A percentile compares a stretch with the other conserved stretches of the same genome.
These are phyloP conservation scores for Penicilliopsis zonata DNA, from an alignment of 495 filamentous ascomycete genomes.

Conservation along the genomic window DNA sequence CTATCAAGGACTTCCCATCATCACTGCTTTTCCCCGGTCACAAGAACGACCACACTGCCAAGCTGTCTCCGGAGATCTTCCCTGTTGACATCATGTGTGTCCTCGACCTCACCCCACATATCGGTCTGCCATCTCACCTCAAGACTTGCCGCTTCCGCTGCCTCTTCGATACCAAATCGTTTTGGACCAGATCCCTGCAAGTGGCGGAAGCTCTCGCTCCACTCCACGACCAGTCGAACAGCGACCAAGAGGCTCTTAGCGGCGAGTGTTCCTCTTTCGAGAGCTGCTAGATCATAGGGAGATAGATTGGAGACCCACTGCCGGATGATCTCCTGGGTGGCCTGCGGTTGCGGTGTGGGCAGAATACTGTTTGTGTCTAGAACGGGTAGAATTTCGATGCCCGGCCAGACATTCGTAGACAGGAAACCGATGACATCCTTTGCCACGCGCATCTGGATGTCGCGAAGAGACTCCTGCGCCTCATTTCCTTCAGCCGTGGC, in stretches of 20 bases:
- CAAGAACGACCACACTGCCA: slow-evolving; percentile 71
- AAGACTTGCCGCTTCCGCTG: slow-evolving; percentile 61
- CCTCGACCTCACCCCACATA: slow-evolving; percentile 93
- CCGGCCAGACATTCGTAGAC: slow-evolving; percentile 70
- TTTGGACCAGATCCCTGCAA: slow-evolving; percentile 18
- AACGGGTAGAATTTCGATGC: slow-evolving; percentile 61
- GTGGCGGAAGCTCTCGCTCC: slow-evolving; percentile 60
- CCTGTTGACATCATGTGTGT: slow-evolving; percentile 94
- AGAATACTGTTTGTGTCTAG: slow-evolving; percentile 63
- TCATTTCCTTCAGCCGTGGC: slow-evolving; percentile 16
- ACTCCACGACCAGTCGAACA: slow-evolving; percentile 68
- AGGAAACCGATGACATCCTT: slow-evolving; percentile 57
- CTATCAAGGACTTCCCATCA: no score
- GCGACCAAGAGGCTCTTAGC: slow-evolving; percentile 77
- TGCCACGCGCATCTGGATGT: slow-evolving; percentile 56
- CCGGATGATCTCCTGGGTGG: slow-evolving; percentile 60
- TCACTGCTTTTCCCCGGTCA: slow-evolving; percentile 43
- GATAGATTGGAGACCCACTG: slow-evolving; percentile 66
- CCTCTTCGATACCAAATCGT: slow-evolving; percentile 47
- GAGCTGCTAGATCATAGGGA: slow-evolving; percentile 67
- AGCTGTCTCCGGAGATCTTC: slow-evolving; percentile 84
- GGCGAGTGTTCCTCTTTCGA: slow-evolving; percentile 74
- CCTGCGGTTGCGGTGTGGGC: slow-evolving; percentile 54
- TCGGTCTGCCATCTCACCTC: slow-evolving; percentile 88
- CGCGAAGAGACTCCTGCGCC: slow-evolving; percentile 44